Base-by-base conservation (phyloP, 2,329 filamentous ascomycete species). In the Cytospora chrysosperma region DNA sequence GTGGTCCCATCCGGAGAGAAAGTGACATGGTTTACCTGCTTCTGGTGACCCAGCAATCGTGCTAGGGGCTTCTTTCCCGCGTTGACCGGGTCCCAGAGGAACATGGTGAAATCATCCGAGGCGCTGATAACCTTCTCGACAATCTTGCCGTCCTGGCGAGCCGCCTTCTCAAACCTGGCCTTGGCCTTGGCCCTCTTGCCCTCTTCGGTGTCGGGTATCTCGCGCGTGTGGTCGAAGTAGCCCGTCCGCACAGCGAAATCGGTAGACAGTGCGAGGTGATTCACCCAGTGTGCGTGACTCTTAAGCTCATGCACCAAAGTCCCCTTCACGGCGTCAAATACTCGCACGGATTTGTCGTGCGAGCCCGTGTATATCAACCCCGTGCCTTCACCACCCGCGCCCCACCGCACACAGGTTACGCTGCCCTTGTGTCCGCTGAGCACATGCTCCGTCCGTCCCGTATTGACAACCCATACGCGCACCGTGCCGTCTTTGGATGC, bases 31-130 rank as follows among this genome's bases (percentile, higher is more conserved):
- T 98, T 97, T 69, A 98, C 93, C 73, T 94, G 91, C 78, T 98
- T 98, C 75, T 97, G 92, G 72, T 99, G 95, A 2, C 95, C 95
- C n/a, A 92, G 78, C 77, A 98, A 85, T 37, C 93, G 84, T n/a
- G 91, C 90, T 4, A 98, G 81, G 0, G 94, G 93, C 75, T 98
- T 97, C 9, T 82, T 91, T 4, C 89, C 88, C 65, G 83, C 76
- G 51, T 81, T 82, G 12, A 88, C 82, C 0, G 93, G 93, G 65
- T 96, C 91, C 94, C 94, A 99, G 9, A 99, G 83, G 74, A 93
- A 97, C 85, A 99, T 94, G 7, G 93, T 97, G 75, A 93, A 96
- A 75, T 99, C 95, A 73, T 98, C 95, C 68, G 90, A 94, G 2
- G 94, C 95, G 10, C 93, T 96, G 3, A 96, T 91, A 4, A 98